Conservation (phyloP, 179 eudicot species). For the Beta macrorhiza region DNA sequence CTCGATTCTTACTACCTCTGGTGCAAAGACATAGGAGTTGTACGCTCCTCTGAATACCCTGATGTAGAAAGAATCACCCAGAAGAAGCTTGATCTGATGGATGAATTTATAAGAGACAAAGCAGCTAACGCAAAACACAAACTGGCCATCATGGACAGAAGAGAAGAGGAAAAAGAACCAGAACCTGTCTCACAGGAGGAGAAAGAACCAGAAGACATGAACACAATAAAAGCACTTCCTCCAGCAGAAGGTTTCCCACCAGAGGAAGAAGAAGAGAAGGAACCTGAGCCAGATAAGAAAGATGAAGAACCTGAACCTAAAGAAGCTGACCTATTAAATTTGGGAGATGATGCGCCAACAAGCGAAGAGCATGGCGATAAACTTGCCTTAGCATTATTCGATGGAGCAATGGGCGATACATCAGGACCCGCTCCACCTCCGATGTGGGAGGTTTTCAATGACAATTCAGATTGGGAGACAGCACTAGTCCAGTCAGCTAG, state of each 20-base stretch:
- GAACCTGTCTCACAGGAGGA: conserved; percentile 27
- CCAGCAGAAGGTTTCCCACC: conserved; percentile 44
- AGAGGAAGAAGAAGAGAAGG: not conserved
- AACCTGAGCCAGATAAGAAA: conserved; percentile 7
- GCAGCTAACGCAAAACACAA: conserved; percentile 27
- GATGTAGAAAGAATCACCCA: conserved; percentile 61
- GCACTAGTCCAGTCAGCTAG: conserved; percentile 64
- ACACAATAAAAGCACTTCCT: conserved; percentile 65
- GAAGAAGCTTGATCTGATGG: conserved; percentile 74
- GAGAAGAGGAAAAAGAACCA: conserved; percentile 24
- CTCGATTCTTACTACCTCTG: conserved; percentile 63
- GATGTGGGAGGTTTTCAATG: conserved; percentile 65
- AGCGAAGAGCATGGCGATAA: conserved; percentile 48
- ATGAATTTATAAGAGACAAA: conserved; percentile 58
- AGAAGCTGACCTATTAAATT: conserved; percentile 54
- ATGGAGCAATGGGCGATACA: conserved; percentile 30
- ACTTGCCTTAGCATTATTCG: conserved; percentile 67
- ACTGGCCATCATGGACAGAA: conserved; percentile 3
- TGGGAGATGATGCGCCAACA: conserved; percentile 54
- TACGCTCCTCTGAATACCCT: conserved; percentile 71
- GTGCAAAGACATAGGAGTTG: conserved; percentile 55
- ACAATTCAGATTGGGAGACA: conserved; percentile 69
- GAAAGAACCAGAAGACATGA: conserved; percentile 47
- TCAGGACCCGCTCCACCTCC: conserved; percentile 27
- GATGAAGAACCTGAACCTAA: conserved; percentile 20